Evolutionary conservation across 1,284 basidiomycete species (phyloP), one percentile per base, ranked within the genome.

Genomic region (Mycena sp.): DNA sequence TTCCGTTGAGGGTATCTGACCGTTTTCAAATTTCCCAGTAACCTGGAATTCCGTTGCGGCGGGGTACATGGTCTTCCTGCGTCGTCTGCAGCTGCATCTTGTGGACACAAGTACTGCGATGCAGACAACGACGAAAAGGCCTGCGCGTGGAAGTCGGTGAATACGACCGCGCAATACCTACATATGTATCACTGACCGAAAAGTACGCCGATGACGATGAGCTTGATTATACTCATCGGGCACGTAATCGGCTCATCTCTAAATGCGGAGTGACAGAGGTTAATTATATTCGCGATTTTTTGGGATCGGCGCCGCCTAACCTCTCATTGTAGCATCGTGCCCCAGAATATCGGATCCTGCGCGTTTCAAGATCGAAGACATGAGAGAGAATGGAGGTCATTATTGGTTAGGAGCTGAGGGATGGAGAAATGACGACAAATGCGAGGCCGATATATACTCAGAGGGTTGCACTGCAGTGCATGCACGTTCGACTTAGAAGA

Each of bases 311-410:
- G 14, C 5, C 16, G 41, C 5, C 28, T 5, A 29, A 62, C 64
- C 28, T 58, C 11, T 54, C 43, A 21, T 65, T 65, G 51, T 61
- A 65, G 59, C 64, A 65, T 16, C 28, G 55, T 16, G 19, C 45
- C 9, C 59, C 45, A 12, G 50, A 17, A 29, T 44, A 65, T 10
- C 45, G 64, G 41, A 62, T 9, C 21, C 3, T 2, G n/a, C 63
- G 63, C 17, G 54, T 25, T 53, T 49, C 40, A 6, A 64, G 49
- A 19, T 32, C 17, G 12, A 26, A 28, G 12, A 35, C 17, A 19
- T 14, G n/a, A 35, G 49, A 11, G 6, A 55, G 19, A 19, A 54
- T 55, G 17, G 56, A 45, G 32, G 25, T 17, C 53, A 62, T 56
- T 44, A 4, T 6, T 7, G 9, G 5, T 14, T 35, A 14, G 32